phyloP scores from a whole-genome alignment of 192 early-diverging fungal genomes.

The Spizellomyces sp. region DNA sequence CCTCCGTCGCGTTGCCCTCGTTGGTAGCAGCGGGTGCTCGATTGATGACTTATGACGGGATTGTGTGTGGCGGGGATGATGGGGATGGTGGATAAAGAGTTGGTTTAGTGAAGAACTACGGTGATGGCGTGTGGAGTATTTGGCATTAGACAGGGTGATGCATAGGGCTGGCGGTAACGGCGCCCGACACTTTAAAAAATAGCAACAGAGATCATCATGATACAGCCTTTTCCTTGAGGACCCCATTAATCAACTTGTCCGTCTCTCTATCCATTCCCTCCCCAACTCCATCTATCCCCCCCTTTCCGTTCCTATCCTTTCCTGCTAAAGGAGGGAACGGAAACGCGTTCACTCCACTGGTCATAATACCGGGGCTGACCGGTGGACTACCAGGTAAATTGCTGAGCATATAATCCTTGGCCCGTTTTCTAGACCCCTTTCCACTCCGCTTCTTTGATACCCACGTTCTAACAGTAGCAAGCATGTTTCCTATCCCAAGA shows the following conservation, averaged over 20 bases:
- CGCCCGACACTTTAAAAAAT: too few species aligned
- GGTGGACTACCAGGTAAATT: conserved; percentile 11
- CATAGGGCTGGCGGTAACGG: too few species aligned
- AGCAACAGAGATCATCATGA: too few species aligned
- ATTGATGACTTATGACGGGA: conserved; percentile 1
- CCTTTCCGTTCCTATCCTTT: too few species aligned
- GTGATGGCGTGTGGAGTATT: too few species aligned
- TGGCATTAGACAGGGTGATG: too few species aligned
- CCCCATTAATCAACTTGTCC: too few species aligned
- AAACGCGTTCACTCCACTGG: background rate
- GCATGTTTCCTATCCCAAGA: conserved; percentile 42
- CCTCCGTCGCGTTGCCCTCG: background rate
- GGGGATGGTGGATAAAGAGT: background rate
- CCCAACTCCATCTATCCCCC: too few species aligned
- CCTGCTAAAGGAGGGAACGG: background rate
- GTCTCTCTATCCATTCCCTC: too few species aligned
- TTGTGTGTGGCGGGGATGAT: background rate
- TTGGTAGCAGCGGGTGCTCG: background rate
- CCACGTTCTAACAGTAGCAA: conserved; percentile 37
- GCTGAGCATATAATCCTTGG: background rate
- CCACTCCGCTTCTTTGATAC: conserved; percentile 20
- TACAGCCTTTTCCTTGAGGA: too few species aligned
- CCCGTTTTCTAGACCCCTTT: background rate
- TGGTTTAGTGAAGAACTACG: too few species aligned
- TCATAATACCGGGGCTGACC: background rate